phyloP scores from a whole-genome alignment of 371 early-diverging fungal species.

The Dichotomocladium elegans region DNA sequence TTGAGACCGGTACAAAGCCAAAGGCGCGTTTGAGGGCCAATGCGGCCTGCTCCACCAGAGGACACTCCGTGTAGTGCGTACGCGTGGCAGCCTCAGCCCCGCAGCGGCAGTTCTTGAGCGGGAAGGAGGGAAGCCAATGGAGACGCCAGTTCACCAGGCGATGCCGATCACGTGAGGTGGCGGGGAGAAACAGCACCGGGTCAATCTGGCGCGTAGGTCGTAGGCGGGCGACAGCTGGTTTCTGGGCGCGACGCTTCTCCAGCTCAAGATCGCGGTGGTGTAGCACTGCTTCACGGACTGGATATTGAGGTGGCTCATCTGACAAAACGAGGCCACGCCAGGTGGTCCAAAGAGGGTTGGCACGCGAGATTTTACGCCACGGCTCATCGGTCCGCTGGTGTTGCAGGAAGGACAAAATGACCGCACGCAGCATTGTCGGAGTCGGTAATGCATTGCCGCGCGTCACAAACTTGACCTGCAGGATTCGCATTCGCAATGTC shows the following conservation, averaged over 20 bases:
- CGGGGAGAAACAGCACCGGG: not conserved
- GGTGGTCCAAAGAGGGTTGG: not conserved
- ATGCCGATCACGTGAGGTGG: not conserved
- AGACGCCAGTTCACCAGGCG: slow-evolving; percentile 6
- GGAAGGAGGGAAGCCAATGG: slow-evolving; percentile 1
- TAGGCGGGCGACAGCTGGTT: not conserved
- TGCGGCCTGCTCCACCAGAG: not conserved
- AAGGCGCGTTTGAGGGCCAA: not conserved
- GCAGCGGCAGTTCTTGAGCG: not conserved
- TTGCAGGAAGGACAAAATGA: not conserved
- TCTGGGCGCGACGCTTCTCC: not conserved
- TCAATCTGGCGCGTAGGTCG: not conserved
- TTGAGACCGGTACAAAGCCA: too few species aligned
- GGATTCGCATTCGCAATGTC: not conserved
- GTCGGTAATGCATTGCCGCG: not conserved
- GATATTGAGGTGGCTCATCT: not conserved
- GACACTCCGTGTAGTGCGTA: not conserved
- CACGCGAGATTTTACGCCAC: not conserved
- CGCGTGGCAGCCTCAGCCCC: not conserved
- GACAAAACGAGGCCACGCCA: not conserved
- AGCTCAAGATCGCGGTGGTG: not conserved
- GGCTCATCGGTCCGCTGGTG: not conserved
- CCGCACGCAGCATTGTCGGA: not conserved
- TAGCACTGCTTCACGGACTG: not conserved
- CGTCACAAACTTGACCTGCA: not conserved